phyloP scores from a whole-genome alignment of 306 rosid genomes.

The Cucurbita maxima region DNA sequence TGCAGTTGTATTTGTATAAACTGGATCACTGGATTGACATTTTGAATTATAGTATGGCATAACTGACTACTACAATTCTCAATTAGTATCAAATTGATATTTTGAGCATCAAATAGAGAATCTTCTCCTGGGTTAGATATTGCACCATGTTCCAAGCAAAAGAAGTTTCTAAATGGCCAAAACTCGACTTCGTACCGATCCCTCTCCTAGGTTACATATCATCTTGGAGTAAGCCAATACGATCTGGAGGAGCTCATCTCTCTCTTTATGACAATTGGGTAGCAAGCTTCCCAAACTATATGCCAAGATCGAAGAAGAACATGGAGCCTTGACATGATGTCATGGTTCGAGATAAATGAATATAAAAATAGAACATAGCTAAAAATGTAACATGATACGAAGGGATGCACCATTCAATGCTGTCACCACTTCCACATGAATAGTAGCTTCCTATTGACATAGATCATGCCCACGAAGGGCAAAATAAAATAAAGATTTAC shows the following conservation, averaged over 20 bases:
- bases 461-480: no score
- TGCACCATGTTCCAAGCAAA: slow-evolving; percentile 56
- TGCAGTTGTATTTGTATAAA: neutral
- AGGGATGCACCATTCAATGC: no score
- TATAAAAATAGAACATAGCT: no score
- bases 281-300: slow-evolving; percentile 16
- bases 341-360: slow-evolving; percentile 55
- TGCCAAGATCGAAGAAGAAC: slow-evolving; percentile 49
- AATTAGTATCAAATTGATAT: neutral
- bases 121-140: slow-evolving; percentile 9
- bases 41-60: neutral
- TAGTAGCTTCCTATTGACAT: no score
- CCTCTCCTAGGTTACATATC: slow-evolving; percentile 25
- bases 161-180: slow-evolving; percentile 70
- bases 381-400: no score
- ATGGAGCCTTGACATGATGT: slow-evolving; percentile 69
- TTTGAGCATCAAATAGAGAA: slow-evolving; percentile 53
- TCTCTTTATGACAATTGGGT: slow-evolving; percentile 31
- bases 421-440: no score
- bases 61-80: neutral
- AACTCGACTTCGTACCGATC: slow-evolving; percentile 10
- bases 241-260: slow-evolving; percentile 20
- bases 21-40: neutral
- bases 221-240: slow-evolving; percentile 30
- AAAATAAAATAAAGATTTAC: no score